Percentiles rank a stretch among this genome's conserved stretches.
Evolutionary conservation across 2,329 filamentous ascomycete species (phyloP).

Genomic region (Dactylellina parvicollis): DNA sequence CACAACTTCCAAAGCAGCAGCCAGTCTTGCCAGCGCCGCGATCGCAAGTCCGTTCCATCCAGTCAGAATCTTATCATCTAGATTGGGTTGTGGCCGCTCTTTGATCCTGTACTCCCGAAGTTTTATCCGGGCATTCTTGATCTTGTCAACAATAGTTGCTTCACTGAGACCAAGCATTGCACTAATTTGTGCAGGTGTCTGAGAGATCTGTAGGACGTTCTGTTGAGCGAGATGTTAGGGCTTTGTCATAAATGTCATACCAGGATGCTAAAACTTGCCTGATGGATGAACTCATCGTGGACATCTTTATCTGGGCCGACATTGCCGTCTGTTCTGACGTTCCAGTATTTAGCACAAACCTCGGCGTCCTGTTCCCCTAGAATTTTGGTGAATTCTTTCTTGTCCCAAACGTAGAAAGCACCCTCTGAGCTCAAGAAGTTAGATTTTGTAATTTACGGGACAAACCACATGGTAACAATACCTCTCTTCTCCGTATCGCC

Average conservation of each 20-base stretch:
- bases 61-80: constrained; percentile 89
- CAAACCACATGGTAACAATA: constrained; percentile 1
- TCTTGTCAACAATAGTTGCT: constrained; percentile 73
- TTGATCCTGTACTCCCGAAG: constrained; percentile 76
- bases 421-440: constrained; percentile 69
- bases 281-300: constrained; percentile 92
- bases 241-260: background rate
- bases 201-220: constrained; percentile 81
- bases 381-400: constrained; percentile 82
- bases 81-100: constrained; percentile 77
- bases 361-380: constrained; percentile 75
- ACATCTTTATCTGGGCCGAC: constrained; percentile 83
- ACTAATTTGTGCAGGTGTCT: constrained; percentile 74
- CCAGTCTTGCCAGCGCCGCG: constrained; percentile 78
- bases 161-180: constrained; percentile 78
- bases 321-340: constrained; percentile 84
- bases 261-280: constrained; percentile 60
- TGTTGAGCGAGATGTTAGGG: background rate
- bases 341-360: constrained; percentile 84
- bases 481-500: constrained; percentile 78
- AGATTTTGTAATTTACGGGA: background rate
- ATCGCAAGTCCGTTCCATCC: constrained; percentile 91
- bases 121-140: constrained; percentile 74
- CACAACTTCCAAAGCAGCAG: constrained; percentile 72
- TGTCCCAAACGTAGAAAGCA: constrained; percentile 93